Evolutionary conservation across 352 stramenopile species (phyloP), one percentile per base, ranked within the genome.

Genomic region (Pythium folliculosum): DNA sequence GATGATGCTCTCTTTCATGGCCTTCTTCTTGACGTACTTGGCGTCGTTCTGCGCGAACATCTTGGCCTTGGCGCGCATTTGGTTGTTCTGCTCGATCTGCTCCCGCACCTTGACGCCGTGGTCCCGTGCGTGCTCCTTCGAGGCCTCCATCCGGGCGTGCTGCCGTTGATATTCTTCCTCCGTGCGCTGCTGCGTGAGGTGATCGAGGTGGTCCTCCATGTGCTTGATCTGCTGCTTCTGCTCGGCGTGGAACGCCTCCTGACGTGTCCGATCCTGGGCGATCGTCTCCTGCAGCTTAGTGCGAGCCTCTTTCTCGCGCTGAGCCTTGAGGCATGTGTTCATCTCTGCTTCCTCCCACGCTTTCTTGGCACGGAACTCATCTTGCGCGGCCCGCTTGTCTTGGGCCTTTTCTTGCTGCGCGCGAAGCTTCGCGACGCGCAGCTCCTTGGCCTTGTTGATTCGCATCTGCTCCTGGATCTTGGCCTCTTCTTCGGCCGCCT

Each of bases 371-470:
- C 83, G 82, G 71, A 89, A 86, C 47, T 84, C 85, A 44, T 92
- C 83, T 27, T 88, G 82, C 17, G 81, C 68, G 0, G 77, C 74
- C 17, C 84, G 80, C 45, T 91, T 94, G 71, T 92, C 86, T 56
- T 92, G 83, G n/a, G 78, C 79, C 53, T 92, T 92, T 63, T 94
- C 83, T 51, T 94, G 86, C 51, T 94, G 83, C 21, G 82, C 86
- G 12, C 86, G 82, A 37, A 94, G 68, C 63, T 94, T 94, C 17
- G 86, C 83, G 8, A 80, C 80, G 6, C 82, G 81, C 5, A 92
- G 58, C 59, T 94, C 85, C 48, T 94, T 89, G 13, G 78, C 74
- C 59, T 91, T 91, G 45, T 78, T 77, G 49, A 94, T 80, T 0
- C 81, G 78, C 68, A 75, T 64, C 17, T 86, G 70, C 48, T 94